Base-by-base conservation (phyloP, 2,329 filamentous ascomycete species). In the Botrytis pseudocinerea region DNA sequence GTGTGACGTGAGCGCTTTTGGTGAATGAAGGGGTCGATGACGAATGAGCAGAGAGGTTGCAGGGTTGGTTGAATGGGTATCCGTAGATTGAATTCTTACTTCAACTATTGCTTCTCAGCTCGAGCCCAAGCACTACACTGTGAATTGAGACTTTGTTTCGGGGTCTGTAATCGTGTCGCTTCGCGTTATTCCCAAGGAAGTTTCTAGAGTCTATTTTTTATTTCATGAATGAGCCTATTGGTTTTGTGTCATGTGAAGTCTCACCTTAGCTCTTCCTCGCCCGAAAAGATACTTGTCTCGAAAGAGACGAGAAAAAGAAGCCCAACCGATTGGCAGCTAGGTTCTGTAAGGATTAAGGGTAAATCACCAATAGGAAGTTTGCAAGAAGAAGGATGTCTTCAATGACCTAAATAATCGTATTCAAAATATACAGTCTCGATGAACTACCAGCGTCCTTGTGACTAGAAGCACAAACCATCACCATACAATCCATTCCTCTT, bases 401-500 rank as follows among this genome's bases (percentile, higher is more conserved):
- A 20, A 46, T 18, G 32, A 20, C 40, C 3, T 20, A 28, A 57
- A 57, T 68, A 16, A 42, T 54, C 10, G 3, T 57, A 57, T 42
- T 40, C 8, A 40, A 4, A 16, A 68, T 57, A 68, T 57, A 68
- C 48, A 54, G 6, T 25, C 25, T 32, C 4, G 16, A 18, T 20
- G 38, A 42, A 68, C 51, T 51, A 16, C 51, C 63, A 69, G 54
- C 51, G 62, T 22, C 10, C 32, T n/a, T 28, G 5, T 40, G 16
- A 32, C 25, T 32, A 10, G 25, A 61, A 16, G n/a, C 7, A 48
- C 9, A 35, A 7, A 20, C 8, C 35, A 38, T 72, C 63, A 72
- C 70, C 70, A 68, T 7, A 22, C 16, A 60, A 72, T 48, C 16
- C 51, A 69, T 32, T 69, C 70, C 10, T 61, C 63, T 16, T 69